phyloP scores from a whole-genome alignment of 2,329 filamentous ascomycete species.

The Colletotrichum sp. region DNA sequence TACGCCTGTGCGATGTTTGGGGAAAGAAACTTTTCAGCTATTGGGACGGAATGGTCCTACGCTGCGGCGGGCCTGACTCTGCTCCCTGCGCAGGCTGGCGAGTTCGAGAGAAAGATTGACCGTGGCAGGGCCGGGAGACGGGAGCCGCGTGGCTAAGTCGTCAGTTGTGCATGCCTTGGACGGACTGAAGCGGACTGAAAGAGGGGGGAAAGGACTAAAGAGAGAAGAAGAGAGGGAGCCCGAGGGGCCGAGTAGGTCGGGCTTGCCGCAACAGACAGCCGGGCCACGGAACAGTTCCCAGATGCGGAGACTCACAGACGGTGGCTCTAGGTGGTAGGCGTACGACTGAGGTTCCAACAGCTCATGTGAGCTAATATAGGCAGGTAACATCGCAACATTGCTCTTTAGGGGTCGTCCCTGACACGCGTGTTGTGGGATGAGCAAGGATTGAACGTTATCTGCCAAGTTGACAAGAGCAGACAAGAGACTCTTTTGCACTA shows the following conservation, averaged over 20 bases:
- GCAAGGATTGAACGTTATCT: constrained; percentile 2
- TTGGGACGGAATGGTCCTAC: neutral
- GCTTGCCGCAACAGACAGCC: neutral
- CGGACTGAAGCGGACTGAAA: neutral
- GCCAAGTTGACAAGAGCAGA: neutral
- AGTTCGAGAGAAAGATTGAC: neutral
- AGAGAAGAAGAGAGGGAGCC: neutral
- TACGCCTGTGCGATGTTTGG: neutral
- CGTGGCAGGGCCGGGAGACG: neutral
- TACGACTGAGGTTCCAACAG: neutral
- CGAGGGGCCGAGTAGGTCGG: neutral
- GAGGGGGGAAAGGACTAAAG: neutral
- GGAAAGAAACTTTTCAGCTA: constrained; percentile 3
- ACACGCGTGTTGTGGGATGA: neutral
- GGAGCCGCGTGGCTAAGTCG: neutral
- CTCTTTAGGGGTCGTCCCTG: neutral
- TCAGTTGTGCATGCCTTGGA: neutral
- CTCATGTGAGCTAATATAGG: neutral
- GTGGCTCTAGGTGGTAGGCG: neutral
- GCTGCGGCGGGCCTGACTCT: neutral
- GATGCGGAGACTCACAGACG: neutral
- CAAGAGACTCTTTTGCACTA: neutral
- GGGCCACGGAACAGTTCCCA: neutral
- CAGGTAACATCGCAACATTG: neutral
- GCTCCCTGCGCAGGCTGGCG: neutral